Evolutionary conservation across 192 early-diverging fungal genomes (phyloP), one percentile per base, ranked within the genome.

Genomic region (Coemansia asiatica): DNA sequence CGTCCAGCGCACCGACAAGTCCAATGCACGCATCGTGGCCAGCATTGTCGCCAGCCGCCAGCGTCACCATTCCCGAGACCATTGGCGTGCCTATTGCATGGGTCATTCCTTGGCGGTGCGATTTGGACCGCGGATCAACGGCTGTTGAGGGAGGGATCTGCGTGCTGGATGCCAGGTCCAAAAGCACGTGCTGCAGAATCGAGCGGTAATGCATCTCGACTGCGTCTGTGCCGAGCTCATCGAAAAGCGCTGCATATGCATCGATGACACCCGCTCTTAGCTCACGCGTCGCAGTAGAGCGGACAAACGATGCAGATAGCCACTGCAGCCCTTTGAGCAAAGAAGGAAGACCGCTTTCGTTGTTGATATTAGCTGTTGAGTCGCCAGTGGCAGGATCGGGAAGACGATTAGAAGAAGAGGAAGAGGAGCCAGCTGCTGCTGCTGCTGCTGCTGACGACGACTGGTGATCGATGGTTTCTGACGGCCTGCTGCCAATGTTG

Each of bases 221-320:
- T 48, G 88, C 86, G 3, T 72, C 68, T 1, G 86, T 70, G 18
- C 94, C 95, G 4, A 94, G 81, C 64, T 87, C 74, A 31, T 86
- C 76, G 49, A 94, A 88, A 2, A 95, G 63, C 1, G 85, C 80
- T 0, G 89, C 85, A 76, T 95, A 96, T 6, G 88, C 82, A 65
- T 96, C 91, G 13, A 93, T 71, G 1, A 96, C 82, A 15, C 91
- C 94, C 0, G 91, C 83, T 0, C 90, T 85, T 13, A 87, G 78
- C 36, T 95, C 93, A 12, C 87, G 82, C 1, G 91, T 84, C 0
- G 86, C 74, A 23, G 86, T 86, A 9, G 84, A 61, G 13, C 86
- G 84, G 33, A 79, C 75, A 68, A 91, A 94, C 2, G 84, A 69
- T 3, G 40, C 58, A 0, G 87, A 87, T 7, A 98, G 82, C 57